phyloP scores from a whole-genome alignment of 2,329 filamentous ascomycete species.

The Penicillium rolfsii region DNA sequence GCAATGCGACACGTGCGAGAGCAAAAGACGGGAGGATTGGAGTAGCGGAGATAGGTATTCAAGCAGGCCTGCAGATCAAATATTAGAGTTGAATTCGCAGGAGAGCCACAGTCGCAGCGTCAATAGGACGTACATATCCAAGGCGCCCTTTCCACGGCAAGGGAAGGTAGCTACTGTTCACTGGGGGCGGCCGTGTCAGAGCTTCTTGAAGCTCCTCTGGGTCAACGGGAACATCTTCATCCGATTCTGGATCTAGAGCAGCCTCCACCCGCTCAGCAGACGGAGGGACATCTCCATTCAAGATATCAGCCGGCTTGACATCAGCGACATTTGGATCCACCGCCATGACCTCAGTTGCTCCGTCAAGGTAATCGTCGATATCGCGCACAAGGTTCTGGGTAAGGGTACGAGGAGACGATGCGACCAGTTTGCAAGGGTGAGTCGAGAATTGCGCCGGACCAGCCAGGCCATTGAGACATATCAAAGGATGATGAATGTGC shows the following conservation, averaged over 20 bases:
- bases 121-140: conserved; percentile 70
- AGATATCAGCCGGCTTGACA: conserved; percentile 22
- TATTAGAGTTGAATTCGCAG: conserved; percentile 2
- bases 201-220: conserved; percentile 63
- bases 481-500: not conserved
- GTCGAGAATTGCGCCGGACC: not conserved
- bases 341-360: conserved; percentile 14
- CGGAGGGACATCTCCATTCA: conserved; percentile 20
- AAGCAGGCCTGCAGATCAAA: conserved; percentile 68
- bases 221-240: conserved; percentile 55
- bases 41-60: conserved; percentile 84
- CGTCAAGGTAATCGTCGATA: not conserved
- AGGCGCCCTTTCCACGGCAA: conserved; percentile 88
- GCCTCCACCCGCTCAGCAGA: conserved; percentile 27
- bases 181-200: conserved; percentile 68
- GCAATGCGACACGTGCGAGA: conserved; percentile 90
- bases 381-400: conserved; percentile 6
- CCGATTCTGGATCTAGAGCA: conserved; percentile 57
- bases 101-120: too few species aligned
- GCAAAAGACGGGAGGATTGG: conserved; percentile 83
- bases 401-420: conserved; percentile 10
- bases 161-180: conserved; percentile 81
- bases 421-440: not conserved
- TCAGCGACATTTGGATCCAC: conserved; percentile 6
- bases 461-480: not conserved